Conservation (phyloP, 1,284 basidiomycete genomes). For the Stygiomarasmius scandens region DNA sequence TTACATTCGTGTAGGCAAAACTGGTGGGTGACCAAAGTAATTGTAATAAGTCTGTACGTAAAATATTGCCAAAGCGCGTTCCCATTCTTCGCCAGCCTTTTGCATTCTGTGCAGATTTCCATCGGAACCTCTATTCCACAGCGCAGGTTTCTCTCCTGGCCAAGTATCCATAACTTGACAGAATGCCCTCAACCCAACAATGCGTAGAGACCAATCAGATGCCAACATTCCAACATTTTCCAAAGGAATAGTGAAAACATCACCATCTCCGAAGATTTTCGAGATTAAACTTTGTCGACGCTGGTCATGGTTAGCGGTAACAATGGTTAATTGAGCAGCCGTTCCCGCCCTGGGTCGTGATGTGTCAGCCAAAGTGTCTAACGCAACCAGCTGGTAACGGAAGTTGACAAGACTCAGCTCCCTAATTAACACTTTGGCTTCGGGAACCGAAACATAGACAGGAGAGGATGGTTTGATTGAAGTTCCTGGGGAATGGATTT, state of each 20-base stretch:
- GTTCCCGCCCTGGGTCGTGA: neutral
- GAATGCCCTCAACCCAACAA: neutral
- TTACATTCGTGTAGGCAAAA: neutral
- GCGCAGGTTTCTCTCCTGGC: neutral
- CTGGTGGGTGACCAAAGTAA: neutral
- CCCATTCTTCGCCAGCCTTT: constrained; percentile 4
- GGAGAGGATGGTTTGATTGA: too few relatives aligned
- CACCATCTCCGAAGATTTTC: too few relatives aligned
- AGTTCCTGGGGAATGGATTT: too few relatives aligned
- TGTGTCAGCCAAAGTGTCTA: neutral
- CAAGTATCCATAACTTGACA: neutral
- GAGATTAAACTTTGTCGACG: too few relatives aligned
- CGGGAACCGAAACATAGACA: too few relatives aligned
- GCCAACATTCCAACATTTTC: neutral
- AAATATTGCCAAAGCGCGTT: neutral
- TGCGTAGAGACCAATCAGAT: neutral
- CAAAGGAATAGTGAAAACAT: too few relatives aligned
- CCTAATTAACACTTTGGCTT: neutral
- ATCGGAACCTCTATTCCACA: neutral
- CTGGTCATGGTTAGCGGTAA: too few relatives aligned
- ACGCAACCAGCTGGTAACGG: neutral
- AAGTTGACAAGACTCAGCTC: constrained; percentile 8
- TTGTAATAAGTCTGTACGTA: neutral
- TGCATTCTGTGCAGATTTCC: too few relatives aligned
- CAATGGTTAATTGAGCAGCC: too few relatives aligned